Evolutionary conservation across 108 stramenopile genomes (phyloP).

Genomic region (Heterococcus sp.): DNA sequence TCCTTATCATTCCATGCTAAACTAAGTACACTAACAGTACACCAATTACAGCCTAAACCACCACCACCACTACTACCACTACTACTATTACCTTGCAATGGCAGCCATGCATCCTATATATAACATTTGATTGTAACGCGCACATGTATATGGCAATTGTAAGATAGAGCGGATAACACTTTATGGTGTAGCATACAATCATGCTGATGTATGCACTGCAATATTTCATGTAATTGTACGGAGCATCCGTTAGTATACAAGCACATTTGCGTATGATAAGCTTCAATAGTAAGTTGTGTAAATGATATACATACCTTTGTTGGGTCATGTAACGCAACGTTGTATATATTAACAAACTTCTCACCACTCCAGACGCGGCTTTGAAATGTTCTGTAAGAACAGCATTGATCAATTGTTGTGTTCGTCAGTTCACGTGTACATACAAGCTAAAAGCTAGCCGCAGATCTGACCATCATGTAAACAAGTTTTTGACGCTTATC

Average conservation of each 20-base stretch:
- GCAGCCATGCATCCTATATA: slow-evolving; percentile 70
- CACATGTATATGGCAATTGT: no score
- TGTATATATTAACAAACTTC: slow-evolving; percentile 84
- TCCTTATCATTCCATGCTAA: slow-evolving; percentile 80
- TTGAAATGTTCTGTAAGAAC: slow-evolving; percentile 65
- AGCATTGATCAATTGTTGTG: slow-evolving; percentile 47
- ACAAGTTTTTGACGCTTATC: no score
- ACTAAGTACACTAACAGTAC: slow-evolving; percentile 78
- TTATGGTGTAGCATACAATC: no score
- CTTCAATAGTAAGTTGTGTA: no score
- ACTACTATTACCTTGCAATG: slow-evolving; percentile 59
- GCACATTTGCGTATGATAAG: no score
- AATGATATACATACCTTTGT: slow-evolving; percentile 1
- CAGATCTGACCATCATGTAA: slow-evolving; percentile 87
- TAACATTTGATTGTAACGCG: not conserved
- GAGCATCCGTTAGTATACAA: no score
- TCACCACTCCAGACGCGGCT: slow-evolving; percentile 91
- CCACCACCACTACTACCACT: slow-evolving; percentile 68
- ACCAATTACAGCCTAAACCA: slow-evolving; percentile 85
- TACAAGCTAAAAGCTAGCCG: slow-evolving; percentile 69
- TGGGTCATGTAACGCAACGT: slow-evolving; percentile 66
- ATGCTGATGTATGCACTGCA: no score
- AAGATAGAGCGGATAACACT: no score
- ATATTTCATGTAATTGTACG: no score
- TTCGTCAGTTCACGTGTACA: not conserved